These are phyloP conservation scores for Agaricus blazei DNA, from an alignment of 768 basidiomycete species.

Conservation along the genomic window DNA sequence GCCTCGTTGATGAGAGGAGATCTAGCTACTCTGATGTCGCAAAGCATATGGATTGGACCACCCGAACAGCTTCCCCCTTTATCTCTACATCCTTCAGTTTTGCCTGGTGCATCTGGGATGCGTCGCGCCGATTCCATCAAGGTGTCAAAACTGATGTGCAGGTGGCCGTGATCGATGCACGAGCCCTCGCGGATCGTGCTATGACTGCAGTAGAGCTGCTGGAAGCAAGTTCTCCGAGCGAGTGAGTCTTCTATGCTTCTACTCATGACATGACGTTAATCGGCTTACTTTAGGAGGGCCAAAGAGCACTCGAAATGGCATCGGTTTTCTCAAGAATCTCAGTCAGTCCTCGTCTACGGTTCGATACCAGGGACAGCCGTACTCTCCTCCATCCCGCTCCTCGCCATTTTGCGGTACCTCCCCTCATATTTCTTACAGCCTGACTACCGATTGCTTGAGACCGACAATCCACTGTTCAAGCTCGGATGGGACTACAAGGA, in stretches of 20 bases:
- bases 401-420: slow-evolving; percentile 57
- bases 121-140: slow-evolving; percentile 64
- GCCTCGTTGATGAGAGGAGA: slow-evolving; percentile 23
- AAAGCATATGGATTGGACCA: slow-evolving; percentile 75
- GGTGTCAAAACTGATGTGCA: slow-evolving; percentile 73
- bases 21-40: slow-evolving; percentile 59
- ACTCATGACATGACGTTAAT: slow-evolving; percentile 8
- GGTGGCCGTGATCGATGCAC: slow-evolving; percentile 75
- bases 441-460: slow-evolving; percentile 18
- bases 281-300: slow-evolving; percentile 39
- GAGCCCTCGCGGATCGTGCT: slow-evolving; percentile 48
- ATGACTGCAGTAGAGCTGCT: slow-evolving; percentile 65
- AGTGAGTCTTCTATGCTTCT: slow-evolving; percentile 39
- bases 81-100: slow-evolving; percentile 79
- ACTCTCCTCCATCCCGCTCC: slow-evolving; percentile 64
- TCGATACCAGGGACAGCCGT: slow-evolving; percentile 63
- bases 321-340: slow-evolving; percentile 68
- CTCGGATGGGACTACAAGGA: slow-evolving; percentile 52
- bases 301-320: slow-evolving; percentile 73
- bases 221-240: slow-evolving; percentile 41
- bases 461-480: slow-evolving; percentile 26
- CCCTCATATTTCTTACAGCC: slow-evolving; percentile 62
- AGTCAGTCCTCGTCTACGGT: slow-evolving; percentile 68
- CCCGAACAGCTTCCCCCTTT: slow-evolving; percentile 61
- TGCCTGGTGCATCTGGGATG: slow-evolving; percentile 81